Base-by-base conservation (phyloP, 352 stramenopile genomes). In the Achlya hypogyna region DNA sequence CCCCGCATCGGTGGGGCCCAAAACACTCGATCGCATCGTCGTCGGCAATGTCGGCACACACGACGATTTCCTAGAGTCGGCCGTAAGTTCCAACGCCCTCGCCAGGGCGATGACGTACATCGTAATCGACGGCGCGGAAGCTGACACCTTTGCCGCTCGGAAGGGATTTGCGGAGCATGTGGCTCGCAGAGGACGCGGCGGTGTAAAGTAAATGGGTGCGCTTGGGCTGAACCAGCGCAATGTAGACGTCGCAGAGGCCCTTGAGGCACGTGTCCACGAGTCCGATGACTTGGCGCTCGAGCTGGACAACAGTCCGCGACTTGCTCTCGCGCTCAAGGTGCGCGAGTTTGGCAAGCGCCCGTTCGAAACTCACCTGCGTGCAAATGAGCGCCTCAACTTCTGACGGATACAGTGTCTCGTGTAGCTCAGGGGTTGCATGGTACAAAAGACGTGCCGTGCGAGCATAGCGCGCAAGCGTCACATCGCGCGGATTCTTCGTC, bases 191-290 rank as follows among this genome's bases (percentile, higher is more conserved):
- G 16, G 82, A 88, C 12, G 73, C 75, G 4, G 75, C 84, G 0
- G 74, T 73, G 53, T 84, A 89, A 0, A 75, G 71, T 12, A 93
- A 25, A 0, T 69, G 65, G 43, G 75, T 75, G 1, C 81, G 78
- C n/a, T 89, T 70, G 1, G 68, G 49, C 42, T 93, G 81, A 40
- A 78, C 74, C 70, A 90, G 78, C 0, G 71, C 81, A 10, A 93
- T 34, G 69, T 93, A 93, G 42, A 90, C 51, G 54, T 91, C 84
- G 34, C 78, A 88, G 32, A 90, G 60, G n/a, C 60, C 81, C 38
- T 65, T 80, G 31, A 93, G 69, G 63, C 82, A 91, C 18, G 65
- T 47, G 45, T 87, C 73, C 8, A 82, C 74, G 12, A 71, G 72
- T 32, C 86, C 78, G 1, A 90, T 65, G 29, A 91, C 71, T 25